Base-by-base conservation (phyloP, 75 land plant genomes). In the Pinus tabuliformis region DNA sequence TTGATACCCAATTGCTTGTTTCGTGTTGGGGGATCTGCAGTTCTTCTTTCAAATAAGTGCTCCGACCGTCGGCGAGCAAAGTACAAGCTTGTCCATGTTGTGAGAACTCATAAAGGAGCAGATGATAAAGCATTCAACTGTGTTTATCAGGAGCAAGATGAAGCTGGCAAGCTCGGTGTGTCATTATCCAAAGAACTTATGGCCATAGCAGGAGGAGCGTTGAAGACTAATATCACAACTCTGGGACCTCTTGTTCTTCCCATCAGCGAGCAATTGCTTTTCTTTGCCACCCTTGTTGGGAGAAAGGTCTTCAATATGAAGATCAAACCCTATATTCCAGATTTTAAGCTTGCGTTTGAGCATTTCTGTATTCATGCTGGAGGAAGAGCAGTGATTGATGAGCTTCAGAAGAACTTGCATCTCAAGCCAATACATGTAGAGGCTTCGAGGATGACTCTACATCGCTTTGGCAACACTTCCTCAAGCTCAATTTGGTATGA, bases 321-420 rank as follows among this genome's bases (percentile, higher is more conserved):
- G 72, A 63, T 87, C 61, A 89, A 89, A 80, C 90, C 91, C 1
- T 89, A 89, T 72, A 89, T 89, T 16, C 91, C 91, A 14, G 91
- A 89, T 62, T 89, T 89, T 82, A 87, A 87, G 74, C 90, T 89
- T 58, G 91, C 91, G 17, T 89, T 89, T 65, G 86, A 86, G 70
- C 88, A 89, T 61, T 89, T 89, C 65, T 89, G 91, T 81, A 88
- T 89, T 74, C 91, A 89, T 73, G 91, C 91, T 3, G 91, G 91
- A 13, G 91, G 91, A 37, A 58, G 91, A 22, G 91, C 91, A 6
- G 91, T 89, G n/a, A 87, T 89, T 59, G 91, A 89, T 71, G 91
- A 89, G 80, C 90, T 89, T 24, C 90, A 89, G 77, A 89, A 83
- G 75, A 87, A 89, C 68, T 73, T 89, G 71, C 91, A 87, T 79